These are phyloP conservation scores for Zelonia costaricensis DNA, from an alignment of 208 protist species.

Conservation along the genomic window DNA sequence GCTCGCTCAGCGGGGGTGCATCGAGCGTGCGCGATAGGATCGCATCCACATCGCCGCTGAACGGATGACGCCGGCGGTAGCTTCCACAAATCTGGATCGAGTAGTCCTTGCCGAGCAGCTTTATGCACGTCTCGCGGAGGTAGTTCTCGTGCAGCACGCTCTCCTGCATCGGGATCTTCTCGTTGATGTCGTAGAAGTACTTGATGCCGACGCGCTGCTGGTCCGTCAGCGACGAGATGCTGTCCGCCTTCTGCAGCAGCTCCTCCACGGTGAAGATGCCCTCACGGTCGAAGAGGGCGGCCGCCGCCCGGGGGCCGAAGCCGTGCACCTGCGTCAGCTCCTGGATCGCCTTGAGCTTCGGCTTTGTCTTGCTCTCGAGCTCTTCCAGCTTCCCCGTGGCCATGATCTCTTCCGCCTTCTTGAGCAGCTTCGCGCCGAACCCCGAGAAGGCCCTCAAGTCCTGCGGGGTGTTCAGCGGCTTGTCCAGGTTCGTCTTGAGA, in stretches of 20 bases:
- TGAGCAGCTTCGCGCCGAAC: conserved; percentile 80
- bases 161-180: conserved; percentile 93
- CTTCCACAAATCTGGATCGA: conserved; percentile 86
- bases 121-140: conserved; percentile 56
- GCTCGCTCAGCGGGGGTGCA: conserved; percentile 54
- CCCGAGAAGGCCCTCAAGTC: conserved; percentile 77
- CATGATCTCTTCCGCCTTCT: conserved; percentile 92
- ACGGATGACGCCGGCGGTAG: conserved; percentile 85
- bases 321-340: conserved; percentile 89
- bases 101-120: conserved; percentile 70
- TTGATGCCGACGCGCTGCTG: conserved; percentile 86
- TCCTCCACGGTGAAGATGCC: conserved; percentile 92
- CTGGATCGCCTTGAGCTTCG: conserved; percentile 89
- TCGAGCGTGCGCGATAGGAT: conserved; percentile 75
- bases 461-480: conserved; percentile 65
- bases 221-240: conserved; percentile 69
- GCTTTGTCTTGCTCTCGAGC: conserved; percentile 90
- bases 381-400: conserved; percentile 86
- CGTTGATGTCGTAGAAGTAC: conserved; percentile 92
- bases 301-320: conserved; percentile 82
- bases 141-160: conserved; percentile 87
- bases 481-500: conserved; percentile 86
- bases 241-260: conserved; percentile 79
- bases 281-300: conserved; percentile 85
- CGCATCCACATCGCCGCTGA: conserved; percentile 87